Percentiles rank a stretch among this genome's conserved stretches.
These are phyloP conservation scores for Metschnikowia noctiluminum DNA, from an alignment of 805 yeast species.

Conservation along the genomic window DNA sequence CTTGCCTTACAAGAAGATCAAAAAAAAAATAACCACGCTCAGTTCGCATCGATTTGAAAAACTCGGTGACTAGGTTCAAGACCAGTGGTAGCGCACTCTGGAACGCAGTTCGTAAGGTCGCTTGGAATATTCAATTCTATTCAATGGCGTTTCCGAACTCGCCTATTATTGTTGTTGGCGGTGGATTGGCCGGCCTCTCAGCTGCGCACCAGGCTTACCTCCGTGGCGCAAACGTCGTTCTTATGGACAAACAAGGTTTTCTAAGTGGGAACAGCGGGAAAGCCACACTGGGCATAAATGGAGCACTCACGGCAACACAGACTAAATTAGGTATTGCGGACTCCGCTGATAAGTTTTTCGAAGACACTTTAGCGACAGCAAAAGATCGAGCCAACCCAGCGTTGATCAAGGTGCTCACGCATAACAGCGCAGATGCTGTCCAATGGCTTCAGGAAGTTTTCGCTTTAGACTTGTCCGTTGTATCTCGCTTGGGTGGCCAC, in stretches of 20 bases:
- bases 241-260: constrained; percentile 58
- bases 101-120: no score
- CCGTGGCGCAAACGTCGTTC: constrained; percentile 50
- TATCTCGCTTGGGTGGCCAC: constrained; percentile 82
- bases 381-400: constrained; percentile 55
- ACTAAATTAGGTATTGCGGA: constrained; percentile 48
- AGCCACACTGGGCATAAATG: constrained; percentile 69
- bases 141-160: constrained; percentile 18
- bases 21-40: no score
- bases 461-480: constrained; percentile 58
- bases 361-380: constrained; percentile 68
- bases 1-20: no score
- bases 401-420: constrained; percentile 57
- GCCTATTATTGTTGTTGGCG: constrained; percentile 56
- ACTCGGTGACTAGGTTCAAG: no score
- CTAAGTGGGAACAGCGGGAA: constrained; percentile 65
- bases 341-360: constrained; percentile 53
- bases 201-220: constrained; percentile 57
- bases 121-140: not conserved
- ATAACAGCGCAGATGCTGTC: constrained; percentile 63
- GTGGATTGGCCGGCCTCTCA: constrained; percentile 61
- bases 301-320: constrained; percentile 68
- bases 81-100: no score
- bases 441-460: constrained; percentile 69
- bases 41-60: no score